A percentile compares a stretch with the other conserved stretches of the same genome.
Evolutionary conservation across 768 basidiomycete species (phyloP).

Genomic region (Candolleomyces aberdarensis): DNA sequence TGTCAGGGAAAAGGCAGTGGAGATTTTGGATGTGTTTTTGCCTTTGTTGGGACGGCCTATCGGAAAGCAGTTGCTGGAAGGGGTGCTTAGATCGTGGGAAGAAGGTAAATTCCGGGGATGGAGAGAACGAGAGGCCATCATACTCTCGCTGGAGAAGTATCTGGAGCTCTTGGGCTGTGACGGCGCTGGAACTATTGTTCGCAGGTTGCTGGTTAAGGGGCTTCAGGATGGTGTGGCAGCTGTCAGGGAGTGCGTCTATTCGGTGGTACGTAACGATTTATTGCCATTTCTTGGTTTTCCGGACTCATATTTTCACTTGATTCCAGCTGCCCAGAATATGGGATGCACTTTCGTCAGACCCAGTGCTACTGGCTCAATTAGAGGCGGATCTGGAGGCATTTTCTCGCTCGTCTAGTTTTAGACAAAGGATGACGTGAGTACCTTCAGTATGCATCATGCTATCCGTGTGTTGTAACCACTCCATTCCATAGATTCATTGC

Average conservation of each 20-base stretch:
- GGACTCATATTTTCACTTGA: neutral
- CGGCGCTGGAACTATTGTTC: conserved; percentile 44
- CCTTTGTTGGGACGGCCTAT: conserved; percentile 47
- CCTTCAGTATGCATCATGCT: conserved; percentile 1
- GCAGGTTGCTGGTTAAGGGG: conserved; percentile 53
- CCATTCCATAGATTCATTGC: conserved; percentile 59
- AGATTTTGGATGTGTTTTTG: conserved; percentile 59
- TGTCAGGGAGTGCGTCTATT: conserved; percentile 72
- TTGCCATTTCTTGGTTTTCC: neutral
- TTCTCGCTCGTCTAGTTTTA: conserved; percentile 45
- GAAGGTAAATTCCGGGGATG: conserved; percentile 61
- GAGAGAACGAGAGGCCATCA: conserved; percentile 76
- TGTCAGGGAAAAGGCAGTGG: conserved; percentile 68
- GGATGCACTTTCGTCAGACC: conserved; percentile 33
- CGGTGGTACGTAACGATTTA: conserved; percentile 42
- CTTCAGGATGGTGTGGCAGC: conserved; percentile 80
- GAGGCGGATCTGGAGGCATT: conserved; percentile 39
- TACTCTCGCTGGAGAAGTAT: conserved; percentile 53
- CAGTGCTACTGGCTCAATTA: conserved; percentile 33
- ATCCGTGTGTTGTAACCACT: conserved; percentile 11
- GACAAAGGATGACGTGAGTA: conserved; percentile 72
- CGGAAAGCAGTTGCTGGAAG: conserved; percentile 41
- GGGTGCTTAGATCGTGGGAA: conserved; percentile 54
- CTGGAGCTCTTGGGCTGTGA: conserved; percentile 32
- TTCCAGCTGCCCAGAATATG: conserved; percentile 50